Evolutionary conservation across 2,329 filamentous ascomycete species (phyloP).

Genomic region (Botryotinia narcissicola): DNA sequence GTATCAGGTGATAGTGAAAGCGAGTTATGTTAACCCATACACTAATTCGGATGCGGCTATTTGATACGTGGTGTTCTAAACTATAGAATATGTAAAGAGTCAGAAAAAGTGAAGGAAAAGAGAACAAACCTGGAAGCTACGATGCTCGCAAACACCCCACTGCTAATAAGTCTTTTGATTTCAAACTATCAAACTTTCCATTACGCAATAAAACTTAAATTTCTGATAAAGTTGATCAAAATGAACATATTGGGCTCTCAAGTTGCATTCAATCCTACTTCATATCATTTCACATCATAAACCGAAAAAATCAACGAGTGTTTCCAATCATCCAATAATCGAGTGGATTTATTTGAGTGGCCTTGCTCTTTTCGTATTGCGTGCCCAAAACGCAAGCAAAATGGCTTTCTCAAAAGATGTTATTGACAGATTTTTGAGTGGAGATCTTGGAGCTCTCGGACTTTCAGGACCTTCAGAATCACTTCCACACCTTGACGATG

Average conservation of each 20-base stretch:
- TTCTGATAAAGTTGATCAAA: neutral
- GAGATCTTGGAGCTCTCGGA: neutral
- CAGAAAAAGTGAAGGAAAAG: fast-evolving
- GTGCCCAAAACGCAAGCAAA: neutral
- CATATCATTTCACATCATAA: neutral
- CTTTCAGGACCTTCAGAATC: neutral
- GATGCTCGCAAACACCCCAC: no score
- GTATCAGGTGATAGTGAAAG: neutral
- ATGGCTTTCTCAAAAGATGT: neutral
- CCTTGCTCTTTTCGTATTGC: neutral
- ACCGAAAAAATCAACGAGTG: neutral
- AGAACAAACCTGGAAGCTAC: no score
- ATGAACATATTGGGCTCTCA: no score
- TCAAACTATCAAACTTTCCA: neutral
- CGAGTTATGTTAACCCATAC: slow-evolving; percentile 1
- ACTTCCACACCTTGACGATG: neutral
- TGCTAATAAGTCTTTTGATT: no score
- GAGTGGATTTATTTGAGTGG: neutral
- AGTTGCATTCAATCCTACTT: neutral
- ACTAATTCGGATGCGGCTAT: neutral
- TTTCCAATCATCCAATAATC: neutral
- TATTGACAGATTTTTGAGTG: neutral
- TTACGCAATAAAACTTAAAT: neutral
- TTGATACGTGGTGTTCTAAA: fast-evolving
- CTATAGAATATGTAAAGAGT: no score